A percentile compares a stretch with the other conserved stretches of the same genome.
Conservation (phyloP, 73 alveolate species). For the Paramecium pentaurelia region DNA sequence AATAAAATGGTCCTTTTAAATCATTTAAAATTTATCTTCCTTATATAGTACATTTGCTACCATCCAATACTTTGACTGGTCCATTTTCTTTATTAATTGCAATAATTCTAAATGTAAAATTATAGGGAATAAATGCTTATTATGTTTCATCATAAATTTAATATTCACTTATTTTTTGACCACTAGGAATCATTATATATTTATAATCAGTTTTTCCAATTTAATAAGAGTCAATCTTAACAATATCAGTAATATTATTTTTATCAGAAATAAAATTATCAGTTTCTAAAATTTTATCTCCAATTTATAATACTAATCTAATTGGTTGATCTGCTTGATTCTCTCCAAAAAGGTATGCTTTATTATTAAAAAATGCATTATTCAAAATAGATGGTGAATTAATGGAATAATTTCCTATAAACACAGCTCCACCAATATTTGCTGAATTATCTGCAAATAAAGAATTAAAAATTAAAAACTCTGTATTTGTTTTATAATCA, state of each 20-base stretch:
- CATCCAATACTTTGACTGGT: not conserved
- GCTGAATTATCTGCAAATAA: not conserved
- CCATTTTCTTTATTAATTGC: not conserved
- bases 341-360: not conserved
- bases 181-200: not conserved
- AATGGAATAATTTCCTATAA: not conserved
- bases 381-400: not conserved
- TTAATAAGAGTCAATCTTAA: not conserved
- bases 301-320: not conserved
- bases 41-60: not conserved
- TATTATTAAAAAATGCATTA: not conserved
- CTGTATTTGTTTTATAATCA: not conserved
- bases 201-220: not conserved
- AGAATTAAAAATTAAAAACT: not conserved
- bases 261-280: not conserved
- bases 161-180: not conserved
- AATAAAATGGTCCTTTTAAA: not conserved
- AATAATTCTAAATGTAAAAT: not conserved
- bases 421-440: not conserved
- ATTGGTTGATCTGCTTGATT: not conserved
- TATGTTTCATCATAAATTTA: not conserved
- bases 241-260: not conserved
- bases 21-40: not conserved
- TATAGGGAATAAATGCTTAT: not conserved
- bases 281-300: not conserved